phyloP scores from a whole-genome alignment of 352 stramenopile genomes.

The Lagenidium sp. region DNA sequence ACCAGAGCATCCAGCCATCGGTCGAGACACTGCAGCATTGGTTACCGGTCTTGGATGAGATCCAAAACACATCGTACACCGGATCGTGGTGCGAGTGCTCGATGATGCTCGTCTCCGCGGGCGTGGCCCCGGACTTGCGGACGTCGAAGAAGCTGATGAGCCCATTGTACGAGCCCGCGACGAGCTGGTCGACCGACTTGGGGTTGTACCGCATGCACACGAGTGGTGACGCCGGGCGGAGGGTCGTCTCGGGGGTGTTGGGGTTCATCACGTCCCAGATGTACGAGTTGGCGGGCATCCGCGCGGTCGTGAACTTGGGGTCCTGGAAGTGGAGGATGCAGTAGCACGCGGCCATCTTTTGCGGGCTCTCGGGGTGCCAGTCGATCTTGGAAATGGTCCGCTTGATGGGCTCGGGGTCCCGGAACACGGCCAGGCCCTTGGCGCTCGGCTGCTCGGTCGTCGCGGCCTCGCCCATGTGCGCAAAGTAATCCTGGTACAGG shows the following conservation, averaged over 20 bases:
- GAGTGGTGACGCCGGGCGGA: slow-evolving; percentile 86
- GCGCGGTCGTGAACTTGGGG: slow-evolving; percentile 78
- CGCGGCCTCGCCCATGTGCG: slow-evolving; percentile 85
- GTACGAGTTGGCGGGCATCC: slow-evolving; percentile 84
- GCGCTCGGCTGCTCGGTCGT: slow-evolving; percentile 93
- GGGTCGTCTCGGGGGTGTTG: slow-evolving; percentile 93
- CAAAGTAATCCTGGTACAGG: slow-evolving; percentile 97
- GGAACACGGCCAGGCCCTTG: slow-evolving; percentile 95
- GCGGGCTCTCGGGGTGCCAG: slow-evolving; percentile 94
- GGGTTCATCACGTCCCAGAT: slow-evolving; percentile 98
- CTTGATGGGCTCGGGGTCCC: slow-evolving; percentile 91
- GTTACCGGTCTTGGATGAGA: slow-evolving; percentile 94
- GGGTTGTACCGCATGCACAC: slow-evolving; percentile 94
- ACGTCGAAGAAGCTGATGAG: slow-evolving; percentile 96
- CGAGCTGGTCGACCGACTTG: slow-evolving; percentile 94
- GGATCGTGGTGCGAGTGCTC: slow-evolving; percentile 97
- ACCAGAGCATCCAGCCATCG: slow-evolving; percentile 91
- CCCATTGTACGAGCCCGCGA: slow-evolving; percentile 95
- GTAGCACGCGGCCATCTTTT: slow-evolving; percentile 96
- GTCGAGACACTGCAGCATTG: slow-evolving; percentile 95
- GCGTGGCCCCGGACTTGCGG: slow-evolving; percentile 84
- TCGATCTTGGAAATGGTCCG: slow-evolving; percentile 94
- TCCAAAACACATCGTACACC: slow-evolving; percentile 95
- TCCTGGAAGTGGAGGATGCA: slow-evolving; percentile 95
- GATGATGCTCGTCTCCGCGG: slow-evolving; percentile 90